Evolutionary conservation across 2,329 filamentous ascomycete species (phyloP), one percentile per base, ranked within the genome.

Genomic region (Aspergillus quadricinctus): DNA sequence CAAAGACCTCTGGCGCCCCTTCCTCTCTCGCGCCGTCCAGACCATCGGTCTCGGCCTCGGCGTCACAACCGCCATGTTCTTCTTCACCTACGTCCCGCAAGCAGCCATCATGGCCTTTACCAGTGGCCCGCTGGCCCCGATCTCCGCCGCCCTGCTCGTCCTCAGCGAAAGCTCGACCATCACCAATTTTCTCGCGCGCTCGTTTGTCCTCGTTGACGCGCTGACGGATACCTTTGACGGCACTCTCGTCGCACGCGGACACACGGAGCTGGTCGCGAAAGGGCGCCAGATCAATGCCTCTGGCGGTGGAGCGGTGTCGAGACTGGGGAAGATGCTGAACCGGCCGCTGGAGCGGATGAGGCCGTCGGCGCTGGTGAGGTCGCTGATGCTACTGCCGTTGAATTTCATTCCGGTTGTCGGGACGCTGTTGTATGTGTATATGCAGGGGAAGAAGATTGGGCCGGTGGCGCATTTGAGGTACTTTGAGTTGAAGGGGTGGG

Each of bases 361-460:
- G 55, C 78, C 81, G 1, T 74, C 75, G 65, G 85, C 87, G 7
- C 74, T 96, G 48, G 77, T 96, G 41, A 81, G 90, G 45, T 93
- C 93, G 66, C 70, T 96, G 61, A 83, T 97, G 76, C 94, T 95
- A 70, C 80, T 96, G 45, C 92, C 93, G 10, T 81, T 97, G 58
- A 97, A 97, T 77, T 92, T 96, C 70, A 92, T 97, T 52, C 93
- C 93, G 0, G 82, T 97, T 0, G 84, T 96, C 19, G 93, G 93
- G 5, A 96, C 92, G 0, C 77, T 86, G 7, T 77, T 92, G 4
- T 97, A 96, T 72, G 82, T 97, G 35, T 71, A 88, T 28, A 71
- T 95, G 17, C 91, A 96, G 73, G 88, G 88, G 73, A 73, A 72
- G 65, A 78, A 77, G 56, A 70, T 76, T 27, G 84, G 81, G 2